Percentiles rank a stretch among this genome's conserved stretches.
Evolutionary conservation across 2,329 filamentous ascomycete genomes (phyloP).

Genomic region (Aureobasidium musti): DNA sequence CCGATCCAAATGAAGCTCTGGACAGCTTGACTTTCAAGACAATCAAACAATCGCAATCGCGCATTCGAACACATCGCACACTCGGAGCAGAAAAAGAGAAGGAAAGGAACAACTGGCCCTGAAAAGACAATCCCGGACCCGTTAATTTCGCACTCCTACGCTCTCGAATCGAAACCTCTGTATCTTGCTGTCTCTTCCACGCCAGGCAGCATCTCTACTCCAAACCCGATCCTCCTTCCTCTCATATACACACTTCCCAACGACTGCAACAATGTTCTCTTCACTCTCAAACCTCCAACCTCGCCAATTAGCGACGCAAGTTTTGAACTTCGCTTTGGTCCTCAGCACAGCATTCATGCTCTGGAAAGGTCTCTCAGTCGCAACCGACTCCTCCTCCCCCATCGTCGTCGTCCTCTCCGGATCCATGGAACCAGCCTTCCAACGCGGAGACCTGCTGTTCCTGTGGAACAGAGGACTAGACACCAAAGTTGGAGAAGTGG

Average conservation of each 20-base stretch:
- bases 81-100: neutral
- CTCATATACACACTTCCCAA: neutral
- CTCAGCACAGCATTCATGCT: conserved; percentile 93
- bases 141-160: neutral
- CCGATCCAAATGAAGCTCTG: conserved; percentile 7
- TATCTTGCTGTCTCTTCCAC: neutral
- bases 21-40: conserved; percentile 20
- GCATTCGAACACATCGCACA: neutral
- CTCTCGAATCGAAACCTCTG: neutral
- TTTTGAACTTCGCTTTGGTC: conserved; percentile 89
- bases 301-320: conserved; percentile 76
- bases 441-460: conserved; percentile 73
- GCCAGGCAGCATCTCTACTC: neutral
- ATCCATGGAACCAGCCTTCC: conserved; percentile 82
- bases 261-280: conserved; percentile 62
- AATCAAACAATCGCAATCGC: neutral
- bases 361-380: conserved; percentile 79
- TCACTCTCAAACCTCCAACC: conserved; percentile 67
- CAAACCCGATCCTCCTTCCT: neutral
- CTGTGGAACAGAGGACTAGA: conserved; percentile 70
- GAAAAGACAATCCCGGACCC: neutral
- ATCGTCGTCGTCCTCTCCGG: conserved; percentile 83
- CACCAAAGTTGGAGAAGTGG: conserved; percentile 70
- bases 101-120: neutral
- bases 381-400: conserved; percentile 64